Evolutionary conservation across 2,329 filamentous ascomycete species (phyloP).

Genomic region (Paracoccidioides brasiliensis): DNA sequence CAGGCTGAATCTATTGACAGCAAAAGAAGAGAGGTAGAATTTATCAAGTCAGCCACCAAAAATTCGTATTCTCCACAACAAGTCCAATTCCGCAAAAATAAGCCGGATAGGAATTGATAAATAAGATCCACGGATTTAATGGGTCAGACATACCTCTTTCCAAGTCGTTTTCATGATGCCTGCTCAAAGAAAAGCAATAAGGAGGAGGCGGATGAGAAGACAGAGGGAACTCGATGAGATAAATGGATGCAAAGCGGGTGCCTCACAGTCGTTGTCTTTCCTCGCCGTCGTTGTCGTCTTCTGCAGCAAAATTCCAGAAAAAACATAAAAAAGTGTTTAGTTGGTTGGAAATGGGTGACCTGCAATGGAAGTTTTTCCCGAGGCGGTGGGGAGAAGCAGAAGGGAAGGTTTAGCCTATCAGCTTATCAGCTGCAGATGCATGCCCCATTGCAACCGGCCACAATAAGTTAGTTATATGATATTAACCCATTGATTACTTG

Average conservation of each 20-base stretch:
- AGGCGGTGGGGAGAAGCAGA: constrained; percentile 8
- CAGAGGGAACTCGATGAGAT: background rate
- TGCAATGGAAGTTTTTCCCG: constrained; percentile 15
- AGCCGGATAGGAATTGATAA: background rate
- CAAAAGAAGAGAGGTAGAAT: constrained; percentile 3
- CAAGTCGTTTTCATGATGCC: constrained; percentile 46
- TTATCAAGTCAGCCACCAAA: background rate
- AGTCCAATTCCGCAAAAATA: background rate
- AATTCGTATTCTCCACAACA: background rate
- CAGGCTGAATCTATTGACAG: constrained; percentile 52
- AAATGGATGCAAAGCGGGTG: no score
- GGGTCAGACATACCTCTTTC: constrained; percentile 37
- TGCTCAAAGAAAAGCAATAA: constrained; percentile 8
- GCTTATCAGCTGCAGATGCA: constrained; percentile 1
- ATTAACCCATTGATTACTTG: background rate
- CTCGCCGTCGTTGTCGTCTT: background rate
- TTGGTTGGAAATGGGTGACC: constrained; percentile 5
- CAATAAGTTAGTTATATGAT: no score
- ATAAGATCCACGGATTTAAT: background rate
- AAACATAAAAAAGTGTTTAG: constrained; percentile 8
- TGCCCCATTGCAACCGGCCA: no score
- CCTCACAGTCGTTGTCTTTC: background rate
- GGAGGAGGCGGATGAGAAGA: constrained; percentile 15
- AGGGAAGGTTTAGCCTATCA: constrained; percentile 6
- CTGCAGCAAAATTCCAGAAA: constrained; percentile 5